Conservation (phyloP, 2,329 filamentous ascomycete genomes). For the Fusarium anthophilum region DNA sequence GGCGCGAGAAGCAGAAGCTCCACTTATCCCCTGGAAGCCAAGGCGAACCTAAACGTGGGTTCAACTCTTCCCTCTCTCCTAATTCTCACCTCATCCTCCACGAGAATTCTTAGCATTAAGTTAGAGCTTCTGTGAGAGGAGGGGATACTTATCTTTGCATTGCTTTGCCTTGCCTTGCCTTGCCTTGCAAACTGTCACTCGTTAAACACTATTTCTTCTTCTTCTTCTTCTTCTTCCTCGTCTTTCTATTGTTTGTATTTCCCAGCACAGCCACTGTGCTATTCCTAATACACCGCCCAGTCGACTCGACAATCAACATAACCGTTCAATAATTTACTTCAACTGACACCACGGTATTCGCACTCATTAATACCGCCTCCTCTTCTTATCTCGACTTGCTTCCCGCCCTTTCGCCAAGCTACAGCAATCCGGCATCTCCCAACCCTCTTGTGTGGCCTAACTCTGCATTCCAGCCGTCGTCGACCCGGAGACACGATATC, state of each 20-base stretch:
- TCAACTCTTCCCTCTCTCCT: conserved; percentile 31
- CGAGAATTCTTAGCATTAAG: conserved; percentile 35
- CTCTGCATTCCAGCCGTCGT: conserved; percentile 37
- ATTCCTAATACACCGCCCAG: conserved; percentile 31
- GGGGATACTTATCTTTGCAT: conserved; percentile 40
- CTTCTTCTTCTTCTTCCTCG: conserved; percentile 1
- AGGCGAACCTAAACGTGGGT: background rate
- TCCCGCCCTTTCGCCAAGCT: conserved; percentile 5
- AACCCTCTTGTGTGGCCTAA: conserved; percentile 21
- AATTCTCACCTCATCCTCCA: conserved; percentile 39
- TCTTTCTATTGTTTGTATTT: conserved; percentile 29
- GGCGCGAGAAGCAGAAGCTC: conserved; percentile 8
- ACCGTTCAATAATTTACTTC: conserved; percentile 25
- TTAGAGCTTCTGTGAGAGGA: conserved; percentile 25
- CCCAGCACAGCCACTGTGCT: conserved; percentile 4
- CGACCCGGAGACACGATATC: conserved; percentile 34
- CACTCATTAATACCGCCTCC: conserved; percentile 34
- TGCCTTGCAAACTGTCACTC: conserved; percentile 33
- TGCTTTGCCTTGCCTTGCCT: background rate
- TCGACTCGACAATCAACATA: conserved; percentile 24
- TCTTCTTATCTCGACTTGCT: conserved; percentile 17
- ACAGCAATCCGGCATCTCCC: conserved; percentile 14
- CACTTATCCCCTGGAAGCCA: conserved; percentile 30
- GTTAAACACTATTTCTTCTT: conserved; percentile 24
- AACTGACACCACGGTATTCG: conserved; percentile 25